Base-by-base conservation (phyloP, 2,329 filamentous ascomycete genomes). In the Penicillium sp. region DNA sequence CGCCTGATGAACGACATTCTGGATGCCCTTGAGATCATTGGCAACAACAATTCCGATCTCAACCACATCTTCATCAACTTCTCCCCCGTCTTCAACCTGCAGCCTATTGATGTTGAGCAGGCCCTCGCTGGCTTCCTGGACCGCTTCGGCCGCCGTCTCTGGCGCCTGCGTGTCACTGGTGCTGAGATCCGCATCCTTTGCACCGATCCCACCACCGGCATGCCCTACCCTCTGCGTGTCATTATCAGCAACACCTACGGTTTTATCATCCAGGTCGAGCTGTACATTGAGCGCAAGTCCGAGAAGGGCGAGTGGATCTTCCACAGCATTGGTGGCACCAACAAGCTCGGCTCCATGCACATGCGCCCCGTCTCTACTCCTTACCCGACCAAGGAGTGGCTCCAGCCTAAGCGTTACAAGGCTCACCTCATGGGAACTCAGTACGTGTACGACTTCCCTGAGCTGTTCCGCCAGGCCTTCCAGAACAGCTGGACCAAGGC, bases 51-150 rank as follows among this genome's bases (percentile, higher is more conserved):
- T 82, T 96, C 95, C 53, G 95, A 99, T 83, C 85, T 99, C 74
- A 99, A 99, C 84, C 95, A 99, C 81, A 95, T 99, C 84, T 99
- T 99, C 83, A 95, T 99, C 84, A 98, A 99, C 85, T 99, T 99
- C 82, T 95, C 92, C 0, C 92, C 93, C 10, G 91, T 97, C 59
- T 98, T 99, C 87, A 91, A 92, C 75, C 87, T 99, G 50, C 84
- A 92, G 71, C 93, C 95, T 3, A 81, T 87, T 60, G 92, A 97
- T 80, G 92, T 99, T 16, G 92, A 98, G 80, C 87, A 96, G 77
- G 94, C 92, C 33, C 87, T 99, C 24, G 92, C 90, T 72, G 93
- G 93, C 56, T 99, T 99, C 87, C 82, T 99, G 67, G 95, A 98
- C 72, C 91, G 95, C 63, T 99, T 98, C 71, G 95, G 95, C 67